Evolutionary conservation across 2,329 filamentous ascomycete species (phyloP), one percentile per base, ranked within the genome.

Genomic region (Sarocladium brachiariae): DNA sequence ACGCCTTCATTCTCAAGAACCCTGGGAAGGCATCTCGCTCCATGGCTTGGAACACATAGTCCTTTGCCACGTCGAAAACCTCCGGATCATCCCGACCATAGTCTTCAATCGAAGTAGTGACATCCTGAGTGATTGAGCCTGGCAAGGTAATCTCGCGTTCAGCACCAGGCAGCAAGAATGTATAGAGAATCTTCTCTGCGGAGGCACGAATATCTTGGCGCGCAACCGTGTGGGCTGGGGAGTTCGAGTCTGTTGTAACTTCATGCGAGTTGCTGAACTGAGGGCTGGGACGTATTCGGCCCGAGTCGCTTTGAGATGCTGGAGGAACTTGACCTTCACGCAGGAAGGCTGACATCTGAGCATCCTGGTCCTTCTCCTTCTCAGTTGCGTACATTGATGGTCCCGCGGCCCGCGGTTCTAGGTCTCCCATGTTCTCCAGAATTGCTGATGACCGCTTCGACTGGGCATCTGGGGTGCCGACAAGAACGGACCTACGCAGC

Each of bases 21-120:
- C 92, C 92, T 1, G 95, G 93, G 65, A 96, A 99, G n/a, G 95
- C 93, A 71, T 99, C 93, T 51, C 95, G 83, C 71, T 99, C 95
- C 93, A 99, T 99, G 30, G 95, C 95, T 70, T 99, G 95, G 68
- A 97, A 99, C 55, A 97, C 93, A 65, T 97, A 99, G 71, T 99
- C 93, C 74, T 99, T 99, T 50, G 93, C 93, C 18, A 89, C 84
- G 65, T 97, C 93, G 61, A 99, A 99, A 11, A 99, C 87, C 67
- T 99, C 93, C 0, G 93, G 93, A 64, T 99, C 93, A 61, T 97
- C 93, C 59, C 93, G 84, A 41, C 89, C 89, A 56, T 89, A 84
- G 58, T 92, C 86, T 69, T 99, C 93, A 55, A 99, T 95, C 13
- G 89, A 81, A 18, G 84, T 78, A 34, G 90, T 95, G 53, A 97